Conservation (phyloP, 495 filamentous ascomycete species). For the Trichocladium antarcticum region DNA sequence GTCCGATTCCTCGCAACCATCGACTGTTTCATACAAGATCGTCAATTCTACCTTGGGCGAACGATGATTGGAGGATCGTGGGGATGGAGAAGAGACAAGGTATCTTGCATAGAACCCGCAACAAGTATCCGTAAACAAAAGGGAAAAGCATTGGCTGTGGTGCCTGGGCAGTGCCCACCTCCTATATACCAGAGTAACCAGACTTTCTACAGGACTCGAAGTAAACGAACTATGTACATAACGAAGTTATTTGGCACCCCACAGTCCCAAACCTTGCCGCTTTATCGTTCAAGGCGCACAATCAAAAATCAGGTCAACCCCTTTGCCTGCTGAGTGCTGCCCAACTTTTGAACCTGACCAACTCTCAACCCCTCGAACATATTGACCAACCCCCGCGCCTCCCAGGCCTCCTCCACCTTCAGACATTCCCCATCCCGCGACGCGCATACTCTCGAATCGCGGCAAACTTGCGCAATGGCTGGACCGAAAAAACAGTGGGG, state of each 20-base stretch:
- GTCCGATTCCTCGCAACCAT: no score
- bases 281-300: not conserved
- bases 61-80: no score
- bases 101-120: no score
- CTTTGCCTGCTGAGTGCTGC: slow-evolving; percentile 1
- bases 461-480: slow-evolving; percentile 14
- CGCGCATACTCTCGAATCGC: not conserved
- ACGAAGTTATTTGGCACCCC: not conserved
- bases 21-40: no score
- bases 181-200: no score
- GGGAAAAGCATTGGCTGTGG: no score
- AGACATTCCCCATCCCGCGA: not conserved
- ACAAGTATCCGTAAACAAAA: no score
- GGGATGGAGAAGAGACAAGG: no score
- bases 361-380: not conserved
- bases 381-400: not conserved
- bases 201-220: no score
- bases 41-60: no score
- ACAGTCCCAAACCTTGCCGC: not conserved
- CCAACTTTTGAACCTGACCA: slow-evolving; percentile 6
- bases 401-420: not conserved
- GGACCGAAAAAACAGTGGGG: slow-evolving; percentile 26
- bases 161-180: no score
- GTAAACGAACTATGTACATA: not conserved
- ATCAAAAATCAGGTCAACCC: not conserved